Evolutionary conservation across 371 early-diverging fungal genomes (phyloP), one percentile per base, ranked within the genome.

Genomic region (Apophysomyces elegans): DNA sequence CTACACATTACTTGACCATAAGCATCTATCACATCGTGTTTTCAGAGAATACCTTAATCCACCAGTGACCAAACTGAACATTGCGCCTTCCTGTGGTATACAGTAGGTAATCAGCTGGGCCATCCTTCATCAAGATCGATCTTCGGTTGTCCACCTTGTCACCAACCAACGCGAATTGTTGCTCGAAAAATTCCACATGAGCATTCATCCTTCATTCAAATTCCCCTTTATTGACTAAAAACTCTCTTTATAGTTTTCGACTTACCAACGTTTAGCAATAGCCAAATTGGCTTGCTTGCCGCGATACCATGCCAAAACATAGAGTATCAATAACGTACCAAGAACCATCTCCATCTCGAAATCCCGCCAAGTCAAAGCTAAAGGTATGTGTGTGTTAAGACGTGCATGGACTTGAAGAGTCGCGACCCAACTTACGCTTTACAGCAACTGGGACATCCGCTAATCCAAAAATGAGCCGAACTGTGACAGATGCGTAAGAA

Each of bases 71-170:
- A 70, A 78, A 86, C 68, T 87, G 81, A 71, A 90, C 88, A 73
- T 90, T 74, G 13, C 84, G 77, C 36, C 94, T 79, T 7, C 94
- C 94, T 61, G 90, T 80, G 21, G 88, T 86, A 65, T 89, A 92
- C 58, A 92, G 80, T 37, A 91, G 69, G 73, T 81, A 89, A 65
- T 91, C 89, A 3, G 86, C 64, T 6, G 91, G 89, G 32, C 91
- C 91, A 71, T 94, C 93, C 72, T 84, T 72, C 62, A 88, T 78
- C 54, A 93, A 72, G 21, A 74, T 76, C 11, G 72, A 68, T 21
- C 70, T 59, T 9, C 64, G 68, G 38, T 59, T 75, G 37, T 77
- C 80, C 21, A 69, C 73, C 26, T 83, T 80, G 66, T 89, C 82
- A 32, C 92, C 92, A 35, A 93, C 84, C 58, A 82, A 78, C 4